Base-by-base conservation (phyloP, 306 rosid genomes). In the Sphenostylis stenocarpa region DNA sequence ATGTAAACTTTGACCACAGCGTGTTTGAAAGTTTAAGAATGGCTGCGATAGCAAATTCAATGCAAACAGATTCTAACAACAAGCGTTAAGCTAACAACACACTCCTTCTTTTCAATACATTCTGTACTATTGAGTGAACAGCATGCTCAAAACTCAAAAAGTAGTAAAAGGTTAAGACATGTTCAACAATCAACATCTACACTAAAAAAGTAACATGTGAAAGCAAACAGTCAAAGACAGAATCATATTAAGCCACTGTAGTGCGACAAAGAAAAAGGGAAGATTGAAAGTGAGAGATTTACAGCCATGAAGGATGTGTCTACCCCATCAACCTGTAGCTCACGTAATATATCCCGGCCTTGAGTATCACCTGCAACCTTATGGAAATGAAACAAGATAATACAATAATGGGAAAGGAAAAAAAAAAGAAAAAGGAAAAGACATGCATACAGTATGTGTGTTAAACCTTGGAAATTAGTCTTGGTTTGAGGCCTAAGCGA, bases 341-440 rank as follows among this genome's bases (percentile, higher is more conserved):
- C 97, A 7, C 81, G 88, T 58, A 93, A 47, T 84, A 88, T 77
- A 16, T 75, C 44, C 83, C 55, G 89, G 57, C 98, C 98, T 82
- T 86, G 97, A 41, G 88, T 63, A 83, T 93, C 98, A 80, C 85
- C 83, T 6, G 98, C 91, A 72, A 91, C 79, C 96, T 92, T 70
- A 58, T 10, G n/a, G 19, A 67, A 49, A 28, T 43, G 44, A 53
- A 79, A 53, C 21, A 63, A 0, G 28, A 64, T 17, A 14, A 64
- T 5, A 38, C 17, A 38, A 36, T 0, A 10, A 4, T 17, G 26
- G 1, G n/a, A 21, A 58, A 15, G n/a, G n/a, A n/a, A n/a, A n/a
- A n/a, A n/a, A n/a, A n/a, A n/a, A 58, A 14, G 3, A 6, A 52
- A 58, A 58, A 15, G 14, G 14, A 56, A 26, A 51, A 28, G 20